Evolutionary conservation across 2,329 filamentous ascomycete genomes (phyloP).

Genomic region (Didymella keratinophila): DNA sequence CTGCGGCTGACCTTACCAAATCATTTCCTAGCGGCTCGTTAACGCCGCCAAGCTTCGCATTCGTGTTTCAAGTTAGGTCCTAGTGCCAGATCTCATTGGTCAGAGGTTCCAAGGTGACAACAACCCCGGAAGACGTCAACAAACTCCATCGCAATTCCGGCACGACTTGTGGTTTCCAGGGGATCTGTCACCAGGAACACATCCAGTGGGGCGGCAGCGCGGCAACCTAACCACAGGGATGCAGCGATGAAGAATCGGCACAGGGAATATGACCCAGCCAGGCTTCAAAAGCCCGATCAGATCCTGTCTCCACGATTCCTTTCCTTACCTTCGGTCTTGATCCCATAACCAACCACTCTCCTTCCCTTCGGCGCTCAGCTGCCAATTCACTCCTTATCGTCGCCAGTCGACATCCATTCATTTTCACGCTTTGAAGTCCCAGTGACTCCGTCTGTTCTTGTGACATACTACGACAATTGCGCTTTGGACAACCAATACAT

Average conservation of each 20-base stretch:
- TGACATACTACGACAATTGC: conserved; percentile 32
- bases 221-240: conserved; percentile 24
- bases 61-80: conserved; percentile 44
- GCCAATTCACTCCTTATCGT: conserved; percentile 46
- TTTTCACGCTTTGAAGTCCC: conserved; percentile 40
- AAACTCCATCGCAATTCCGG: conserved; percentile 26
- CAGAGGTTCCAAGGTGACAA: conserved; percentile 30
- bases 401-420: conserved; percentile 50
- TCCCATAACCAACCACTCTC: conserved; percentile 42
- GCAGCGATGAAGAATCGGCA: conserved; percentile 20
- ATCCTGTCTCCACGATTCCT: conserved; percentile 24
- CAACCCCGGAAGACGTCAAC: conserved; percentile 30
- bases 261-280: conserved; percentile 20
- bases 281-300: conserved; percentile 37
- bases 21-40: conserved; percentile 29
- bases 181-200: conserved; percentile 39
- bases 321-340: conserved; percentile 36
- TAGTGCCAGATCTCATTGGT: conserved; percentile 38
- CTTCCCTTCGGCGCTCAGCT: conserved; percentile 41
- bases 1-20: conserved; percentile 34
- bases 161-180: conserved; percentile 25
- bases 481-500: conserved; percentile 8
- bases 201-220: conserved; percentile 32
- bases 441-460: conserved; percentile 42
- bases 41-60: conserved; percentile 25